Conservation (phyloP, 495 filamentous ascomycete genomes). For the Annulohypoxylon nitens region DNA sequence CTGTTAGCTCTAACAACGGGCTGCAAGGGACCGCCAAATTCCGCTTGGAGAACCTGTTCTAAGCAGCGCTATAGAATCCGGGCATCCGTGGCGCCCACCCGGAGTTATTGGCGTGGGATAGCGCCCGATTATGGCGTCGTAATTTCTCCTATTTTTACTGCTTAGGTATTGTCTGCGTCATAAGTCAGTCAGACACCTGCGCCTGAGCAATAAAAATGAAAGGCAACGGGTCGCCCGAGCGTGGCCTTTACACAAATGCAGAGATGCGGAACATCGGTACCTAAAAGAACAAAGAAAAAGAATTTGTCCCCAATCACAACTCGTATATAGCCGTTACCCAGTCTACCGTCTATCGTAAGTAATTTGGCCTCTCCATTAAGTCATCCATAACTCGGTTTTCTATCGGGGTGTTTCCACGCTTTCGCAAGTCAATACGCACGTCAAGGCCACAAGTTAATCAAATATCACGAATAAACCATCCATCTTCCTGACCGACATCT, state of each 20-base stretch:
- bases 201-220: background rate
- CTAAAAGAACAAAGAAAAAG: background rate
- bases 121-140: conserved; percentile 22
- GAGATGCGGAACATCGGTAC: background rate
- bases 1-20: background rate
- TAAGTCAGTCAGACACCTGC: background rate
- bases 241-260: conserved; percentile 1
- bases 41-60: conserved; percentile 17
- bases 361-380: background rate
- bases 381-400: background rate
- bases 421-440: background rate
- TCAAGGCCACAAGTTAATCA: background rate
- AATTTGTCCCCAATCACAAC: conserved; percentile 22
- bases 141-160: conserved; percentile 3
- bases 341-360: background rate
- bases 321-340: conserved; percentile 6
- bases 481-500: background rate
- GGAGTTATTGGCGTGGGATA: conserved; percentile 24
- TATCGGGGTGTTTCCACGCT: background rate
- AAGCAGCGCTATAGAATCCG: conserved; percentile 17
- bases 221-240: conserved; percentile 6
- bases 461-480: background rate
- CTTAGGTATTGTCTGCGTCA: background rate
- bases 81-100: conserved; percentile 11
- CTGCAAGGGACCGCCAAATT: conserved; percentile 24